Evolutionary conservation across 805 yeast species (phyloP).

Genomic region (Suhomyces sp.): DNA sequence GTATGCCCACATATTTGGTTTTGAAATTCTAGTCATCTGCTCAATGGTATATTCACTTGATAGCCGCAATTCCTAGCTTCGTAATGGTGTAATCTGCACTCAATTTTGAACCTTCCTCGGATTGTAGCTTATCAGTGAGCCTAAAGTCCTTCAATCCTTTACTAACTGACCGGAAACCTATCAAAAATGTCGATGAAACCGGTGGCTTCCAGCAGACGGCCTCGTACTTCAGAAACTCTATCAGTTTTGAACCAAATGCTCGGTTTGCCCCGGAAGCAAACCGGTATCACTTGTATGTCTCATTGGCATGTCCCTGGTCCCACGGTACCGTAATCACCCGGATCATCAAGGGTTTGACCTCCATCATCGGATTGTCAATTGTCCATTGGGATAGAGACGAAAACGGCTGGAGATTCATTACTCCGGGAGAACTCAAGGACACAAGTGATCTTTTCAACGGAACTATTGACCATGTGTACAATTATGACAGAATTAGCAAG

Average conservation of each 20-base stretch:
- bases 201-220: slow-evolving; percentile 58
- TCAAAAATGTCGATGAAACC: slow-evolving; percentile 45
- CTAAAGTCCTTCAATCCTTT: too few species aligned
- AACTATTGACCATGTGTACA: slow-evolving; percentile 49
- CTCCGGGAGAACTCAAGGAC: slow-evolving; percentile 43
- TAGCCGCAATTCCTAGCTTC: too few species aligned
- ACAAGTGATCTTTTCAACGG: slow-evolving; percentile 53
- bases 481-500: slow-evolving; percentile 60
- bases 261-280: slow-evolving; percentile 70
- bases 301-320: slow-evolving; percentile 96
- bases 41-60: too few species aligned
- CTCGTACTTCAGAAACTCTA: slow-evolving; percentile 61
- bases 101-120: too few species aligned
- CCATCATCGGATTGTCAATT: slow-evolving; percentile 64
- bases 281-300: slow-evolving; percentile 85
- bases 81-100: too few species aligned
- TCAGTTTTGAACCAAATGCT: slow-evolving; percentile 58
- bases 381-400: slow-evolving; percentile 91
- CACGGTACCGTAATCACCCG: slow-evolving; percentile 78
- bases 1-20: too few species aligned
- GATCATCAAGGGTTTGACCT: slow-evolving; percentile 63
- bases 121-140: too few species aligned
- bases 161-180: slow-evolving; percentile 15
- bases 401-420: slow-evolving; percentile 85
- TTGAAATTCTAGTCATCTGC: too few species aligned